Percentiles rank a stretch among this genome's conserved stretches.
Conservation (phyloP, 148 eudicot species). For the Rhododendron williamsianum region DNA sequence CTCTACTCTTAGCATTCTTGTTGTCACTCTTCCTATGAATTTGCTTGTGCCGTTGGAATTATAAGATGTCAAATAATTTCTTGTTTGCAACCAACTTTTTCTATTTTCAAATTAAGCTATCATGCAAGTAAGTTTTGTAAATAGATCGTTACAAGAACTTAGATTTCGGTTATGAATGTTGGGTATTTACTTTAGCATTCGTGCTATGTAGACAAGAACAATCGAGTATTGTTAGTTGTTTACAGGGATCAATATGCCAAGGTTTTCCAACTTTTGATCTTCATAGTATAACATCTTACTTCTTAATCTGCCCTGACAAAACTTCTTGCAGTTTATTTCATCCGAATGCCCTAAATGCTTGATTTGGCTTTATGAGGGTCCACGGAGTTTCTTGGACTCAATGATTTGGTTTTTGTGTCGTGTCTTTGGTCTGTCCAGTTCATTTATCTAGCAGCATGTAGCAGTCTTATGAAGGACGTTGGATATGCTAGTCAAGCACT, state of each 20-base stretch:
- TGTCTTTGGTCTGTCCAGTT: neutral
- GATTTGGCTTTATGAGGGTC: neutral
- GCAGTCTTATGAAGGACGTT: neutral
- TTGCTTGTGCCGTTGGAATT: neutral
- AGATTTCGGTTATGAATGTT: neutral
- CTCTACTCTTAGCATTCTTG: constrained; percentile 7
- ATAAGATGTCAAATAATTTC: neutral
- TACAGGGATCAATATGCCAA: neutral
- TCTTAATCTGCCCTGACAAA: neutral
- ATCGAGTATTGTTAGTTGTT: neutral
- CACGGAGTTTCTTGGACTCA: constrained; percentile 1
- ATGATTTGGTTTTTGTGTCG: neutral
- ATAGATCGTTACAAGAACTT: neutral
- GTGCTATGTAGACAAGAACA: neutral
- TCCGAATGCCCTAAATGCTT: neutral
- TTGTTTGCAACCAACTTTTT: neutral
- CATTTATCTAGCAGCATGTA: neutral
- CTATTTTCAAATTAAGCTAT: neutral
- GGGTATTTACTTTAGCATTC: neutral
- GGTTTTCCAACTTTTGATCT: constrained; percentile 2
- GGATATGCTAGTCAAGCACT: neutral
- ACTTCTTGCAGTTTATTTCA: neutral
- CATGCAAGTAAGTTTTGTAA: neutral
- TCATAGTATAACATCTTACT: neutral
- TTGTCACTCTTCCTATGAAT: neutral